Evolutionary conservation across 352 stramenopile genomes (phyloP).

Genomic region (Pythium coloratum): DNA sequence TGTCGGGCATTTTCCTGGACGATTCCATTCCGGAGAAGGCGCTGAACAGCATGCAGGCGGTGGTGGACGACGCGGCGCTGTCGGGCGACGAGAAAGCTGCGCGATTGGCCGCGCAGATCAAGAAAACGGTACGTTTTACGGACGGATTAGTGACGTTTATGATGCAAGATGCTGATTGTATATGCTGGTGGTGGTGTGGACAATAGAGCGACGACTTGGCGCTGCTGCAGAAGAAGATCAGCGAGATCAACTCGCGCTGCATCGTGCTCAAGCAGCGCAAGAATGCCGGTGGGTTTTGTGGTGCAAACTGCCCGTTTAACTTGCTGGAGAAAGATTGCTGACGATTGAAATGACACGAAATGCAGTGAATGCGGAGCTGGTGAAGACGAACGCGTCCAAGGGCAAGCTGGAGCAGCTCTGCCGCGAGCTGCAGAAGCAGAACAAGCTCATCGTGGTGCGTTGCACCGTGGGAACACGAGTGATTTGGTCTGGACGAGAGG

Average conservation of each 20-base stretch:
- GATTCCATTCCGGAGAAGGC: slow-evolving; percentile 40
- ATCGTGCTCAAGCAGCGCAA: slow-evolving; percentile 81
- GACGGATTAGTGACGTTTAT: not conserved
- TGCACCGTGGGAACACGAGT: not conserved
- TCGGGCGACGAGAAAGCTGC: slow-evolving; percentile 47
- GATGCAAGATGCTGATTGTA: no score
- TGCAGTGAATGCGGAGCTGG: slow-evolving; percentile 60
- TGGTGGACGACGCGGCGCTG: slow-evolving; percentile 43
- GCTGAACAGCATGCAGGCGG: slow-evolving; percentile 35
- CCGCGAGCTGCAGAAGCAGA: slow-evolving; percentile 85
- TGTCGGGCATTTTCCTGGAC: slow-evolving; percentile 75
- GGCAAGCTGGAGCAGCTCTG: slow-evolving; percentile 82
- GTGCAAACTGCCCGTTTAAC: no score
- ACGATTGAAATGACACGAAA: not conserved
- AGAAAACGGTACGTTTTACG: slow-evolving; percentile 39
- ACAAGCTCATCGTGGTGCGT: slow-evolving; percentile 80
- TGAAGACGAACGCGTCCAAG: slow-evolving; percentile 67
- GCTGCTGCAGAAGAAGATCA: slow-evolving; percentile 80
- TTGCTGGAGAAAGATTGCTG: not conserved
- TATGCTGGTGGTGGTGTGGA: not conserved
- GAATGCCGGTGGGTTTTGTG: slow-evolving; percentile 33
- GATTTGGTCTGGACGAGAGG: not conserved
- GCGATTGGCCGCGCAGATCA: slow-evolving; percentile 38
- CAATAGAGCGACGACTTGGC: slow-evolving; percentile 50
- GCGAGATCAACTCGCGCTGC: slow-evolving; percentile 77